Evolutionary conservation across 1,284 basidiomycete species (phyloP).

Genomic region (Hortiboletus rubellus): DNA sequence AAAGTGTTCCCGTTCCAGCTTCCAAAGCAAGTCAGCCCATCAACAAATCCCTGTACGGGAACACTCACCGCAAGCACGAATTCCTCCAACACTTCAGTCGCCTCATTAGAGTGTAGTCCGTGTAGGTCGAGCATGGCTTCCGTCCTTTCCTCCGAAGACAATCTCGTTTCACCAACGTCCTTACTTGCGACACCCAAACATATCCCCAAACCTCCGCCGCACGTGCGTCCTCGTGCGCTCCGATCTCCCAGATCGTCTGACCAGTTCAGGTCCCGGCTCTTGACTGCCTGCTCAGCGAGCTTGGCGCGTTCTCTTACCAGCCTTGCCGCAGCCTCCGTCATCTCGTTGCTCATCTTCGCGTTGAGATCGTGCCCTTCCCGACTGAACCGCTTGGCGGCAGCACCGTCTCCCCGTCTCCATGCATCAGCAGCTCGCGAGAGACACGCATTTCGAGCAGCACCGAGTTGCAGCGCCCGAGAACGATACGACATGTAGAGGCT

Average conservation of each 20-base stretch:
- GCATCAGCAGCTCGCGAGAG: slow-evolving; percentile 95
- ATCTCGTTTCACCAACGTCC: slow-evolving; percentile 50
- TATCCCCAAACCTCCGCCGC: slow-evolving; percentile 83
- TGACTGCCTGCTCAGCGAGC: slow-evolving; percentile 75
- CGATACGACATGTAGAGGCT: slow-evolving; percentile 87
- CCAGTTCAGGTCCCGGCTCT: slow-evolving; percentile 67
- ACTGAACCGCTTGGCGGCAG: slow-evolving; percentile 91
- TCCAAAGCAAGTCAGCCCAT: slow-evolving; percentile 18
- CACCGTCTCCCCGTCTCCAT: slow-evolving; percentile 92
- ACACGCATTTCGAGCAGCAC: slow-evolving; percentile 91
- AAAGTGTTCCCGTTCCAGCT: slow-evolving; percentile 86
- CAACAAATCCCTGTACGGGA: neutral
- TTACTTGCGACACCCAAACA: slow-evolving; percentile 78
- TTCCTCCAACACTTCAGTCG: slow-evolving; percentile 86
- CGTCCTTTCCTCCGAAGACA: slow-evolving; percentile 78
- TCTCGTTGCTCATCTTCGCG: slow-evolving; percentile 83
- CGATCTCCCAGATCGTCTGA: slow-evolving; percentile 85
- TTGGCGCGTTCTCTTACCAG: slow-evolving; percentile 81
- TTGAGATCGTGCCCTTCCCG: slow-evolving; percentile 93
- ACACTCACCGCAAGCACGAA: slow-evolving; percentile 81
- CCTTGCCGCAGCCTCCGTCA: slow-evolving; percentile 73
- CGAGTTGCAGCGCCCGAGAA: slow-evolving; percentile 82
- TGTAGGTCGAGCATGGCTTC: slow-evolving; percentile 84
- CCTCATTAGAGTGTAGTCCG: slow-evolving; percentile 89
- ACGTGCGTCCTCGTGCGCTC: slow-evolving; percentile 69